These are phyloP conservation scores for Lanmaoa pseudosensibilis DNA, from an alignment of 768 basidiomycete genomes.

Conservation along the genomic window DNA sequence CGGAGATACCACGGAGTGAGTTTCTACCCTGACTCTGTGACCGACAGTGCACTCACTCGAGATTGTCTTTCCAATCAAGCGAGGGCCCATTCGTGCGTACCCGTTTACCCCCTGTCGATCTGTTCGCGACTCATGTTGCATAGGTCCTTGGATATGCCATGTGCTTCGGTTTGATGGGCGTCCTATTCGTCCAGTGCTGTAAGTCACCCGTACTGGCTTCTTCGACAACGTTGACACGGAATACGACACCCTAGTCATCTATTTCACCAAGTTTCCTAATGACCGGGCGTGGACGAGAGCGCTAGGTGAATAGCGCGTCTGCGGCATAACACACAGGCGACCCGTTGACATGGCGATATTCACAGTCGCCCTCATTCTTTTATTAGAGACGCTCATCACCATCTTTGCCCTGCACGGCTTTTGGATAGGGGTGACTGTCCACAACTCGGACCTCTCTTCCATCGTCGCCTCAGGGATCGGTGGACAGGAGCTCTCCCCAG, in stretches of 20 bases:
- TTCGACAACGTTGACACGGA: background rate
- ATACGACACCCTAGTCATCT: slow-evolving; percentile 1
- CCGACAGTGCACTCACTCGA: background rate
- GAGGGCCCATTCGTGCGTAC: slow-evolving; percentile 11
- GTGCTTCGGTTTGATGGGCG: background rate
- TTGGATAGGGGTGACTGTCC: slow-evolving; percentile 1
- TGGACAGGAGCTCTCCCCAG: background rate
- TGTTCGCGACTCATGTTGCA: background rate
- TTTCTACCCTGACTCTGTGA: background rate
- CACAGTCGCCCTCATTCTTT: slow-evolving; percentile 5
- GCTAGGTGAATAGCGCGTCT: background rate
- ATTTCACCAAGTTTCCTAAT: slow-evolving; percentile 11
- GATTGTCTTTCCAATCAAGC: background rate
- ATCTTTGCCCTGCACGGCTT: slow-evolving; percentile 11
- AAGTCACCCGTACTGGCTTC: background rate
- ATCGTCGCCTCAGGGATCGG: slow-evolving; percentile 3
- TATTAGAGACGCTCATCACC: slow-evolving; percentile 9
- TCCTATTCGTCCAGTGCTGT: background rate
- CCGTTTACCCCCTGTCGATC: background rate
- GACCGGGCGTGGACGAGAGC: slow-evolving; percentile 3
- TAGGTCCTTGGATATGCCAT: background rate
- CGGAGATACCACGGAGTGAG: background rate
- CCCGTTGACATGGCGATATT: background rate
- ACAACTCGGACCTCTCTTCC: slow-evolving; percentile 7
- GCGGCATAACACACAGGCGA: background rate